A percentile compares a stretch with the other conserved stretches of the same genome.
phyloP scores from a whole-genome alignment of 225 moss, liverwort and hornwort species.

The Marchantia paleacea region DNA sequence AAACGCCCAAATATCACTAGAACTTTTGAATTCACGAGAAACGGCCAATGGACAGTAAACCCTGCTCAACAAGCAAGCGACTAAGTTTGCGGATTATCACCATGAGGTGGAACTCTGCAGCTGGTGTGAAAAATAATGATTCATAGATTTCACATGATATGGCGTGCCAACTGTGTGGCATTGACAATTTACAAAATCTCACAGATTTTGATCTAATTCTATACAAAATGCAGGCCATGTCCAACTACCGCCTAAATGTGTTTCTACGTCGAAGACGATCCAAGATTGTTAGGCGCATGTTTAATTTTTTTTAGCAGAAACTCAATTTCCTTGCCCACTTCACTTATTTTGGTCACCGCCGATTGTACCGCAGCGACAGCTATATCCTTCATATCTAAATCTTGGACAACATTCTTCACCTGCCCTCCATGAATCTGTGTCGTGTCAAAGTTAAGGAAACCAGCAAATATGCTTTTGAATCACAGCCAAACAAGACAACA shows the following conservation, averaged over 20 bases:
- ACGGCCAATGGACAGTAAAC: no score
- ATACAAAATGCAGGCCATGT: conserved; percentile 10
- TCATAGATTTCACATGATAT: not conserved
- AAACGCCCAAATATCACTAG: no score
- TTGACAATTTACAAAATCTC: not conserved
- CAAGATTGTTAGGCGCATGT: not conserved
- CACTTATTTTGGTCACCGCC: conserved; percentile 59
- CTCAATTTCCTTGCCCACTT: conserved; percentile 86
- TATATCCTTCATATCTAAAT: conserved; percentile 72
- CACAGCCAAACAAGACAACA: not conserved
- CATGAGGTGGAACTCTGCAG: not conserved
- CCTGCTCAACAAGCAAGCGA: no score
- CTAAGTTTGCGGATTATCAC: not conserved
- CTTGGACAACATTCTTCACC: conserved; percentile 71
- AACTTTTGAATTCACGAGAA: no score
- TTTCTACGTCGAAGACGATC: not conserved
- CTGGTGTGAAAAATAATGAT: not conserved
- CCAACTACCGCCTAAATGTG: not conserved
- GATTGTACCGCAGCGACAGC: conserved; percentile 64
- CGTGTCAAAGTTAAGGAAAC: conserved; percentile 21
- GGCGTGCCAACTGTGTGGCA: not conserved
- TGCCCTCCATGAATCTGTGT: conserved; percentile 73
- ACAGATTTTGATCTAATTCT: conserved; percentile 10
- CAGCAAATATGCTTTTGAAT: not conserved
- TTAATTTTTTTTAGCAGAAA: conserved; percentile 48